Evolutionary conservation across 1,284 basidiomycete genomes (phyloP).

Genomic region (Anthracocystis panici-leucophaei): DNA sequence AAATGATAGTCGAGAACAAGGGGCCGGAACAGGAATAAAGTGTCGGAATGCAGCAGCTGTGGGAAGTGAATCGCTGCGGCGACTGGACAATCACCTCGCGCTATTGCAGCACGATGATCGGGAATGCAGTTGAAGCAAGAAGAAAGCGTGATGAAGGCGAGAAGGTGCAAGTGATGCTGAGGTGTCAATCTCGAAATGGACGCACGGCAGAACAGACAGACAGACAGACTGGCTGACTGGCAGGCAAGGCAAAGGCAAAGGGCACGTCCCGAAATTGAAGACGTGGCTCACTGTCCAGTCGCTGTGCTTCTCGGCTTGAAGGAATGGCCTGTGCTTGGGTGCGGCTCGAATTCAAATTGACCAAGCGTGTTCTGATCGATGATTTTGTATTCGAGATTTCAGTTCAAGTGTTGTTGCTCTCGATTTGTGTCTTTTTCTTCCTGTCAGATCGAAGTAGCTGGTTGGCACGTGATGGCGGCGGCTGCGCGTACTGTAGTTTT

Average conservation of each 20-base stretch:
- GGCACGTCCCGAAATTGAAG: constrained; percentile 18
- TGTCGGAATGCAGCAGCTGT: constrained; percentile 1
- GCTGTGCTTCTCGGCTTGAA: background rate
- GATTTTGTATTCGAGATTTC: constrained; percentile 10
- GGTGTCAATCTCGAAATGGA: constrained; percentile 5
- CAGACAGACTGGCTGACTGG: constrained; percentile 7
- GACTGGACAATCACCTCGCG: constrained; percentile 4
- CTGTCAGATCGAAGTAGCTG: constrained; percentile 6
- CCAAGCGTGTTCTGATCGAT: constrained; percentile 14
- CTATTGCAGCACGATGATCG: background rate
- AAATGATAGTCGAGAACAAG: background rate
- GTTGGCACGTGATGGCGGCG: constrained; percentile 11
- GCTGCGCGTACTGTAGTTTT: constrained; percentile 1
- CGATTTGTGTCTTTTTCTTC: no score
- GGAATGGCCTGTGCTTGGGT: constrained; percentile 48
- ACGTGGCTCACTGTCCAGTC: constrained; percentile 20
- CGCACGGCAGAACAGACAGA: background rate
- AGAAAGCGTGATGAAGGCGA: background rate
- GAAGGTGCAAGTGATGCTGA: background rate
- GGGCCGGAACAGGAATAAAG: background rate
- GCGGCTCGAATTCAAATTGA: constrained; percentile 1
- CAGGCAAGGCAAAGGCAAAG: background rate
- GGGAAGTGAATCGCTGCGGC: background rate
- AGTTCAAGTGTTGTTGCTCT: constrained; percentile 3
- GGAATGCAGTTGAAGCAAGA: background rate